phyloP scores from a whole-genome alignment of 495 filamentous ascomycete genomes.

The Hamigera avellanea region DNA sequence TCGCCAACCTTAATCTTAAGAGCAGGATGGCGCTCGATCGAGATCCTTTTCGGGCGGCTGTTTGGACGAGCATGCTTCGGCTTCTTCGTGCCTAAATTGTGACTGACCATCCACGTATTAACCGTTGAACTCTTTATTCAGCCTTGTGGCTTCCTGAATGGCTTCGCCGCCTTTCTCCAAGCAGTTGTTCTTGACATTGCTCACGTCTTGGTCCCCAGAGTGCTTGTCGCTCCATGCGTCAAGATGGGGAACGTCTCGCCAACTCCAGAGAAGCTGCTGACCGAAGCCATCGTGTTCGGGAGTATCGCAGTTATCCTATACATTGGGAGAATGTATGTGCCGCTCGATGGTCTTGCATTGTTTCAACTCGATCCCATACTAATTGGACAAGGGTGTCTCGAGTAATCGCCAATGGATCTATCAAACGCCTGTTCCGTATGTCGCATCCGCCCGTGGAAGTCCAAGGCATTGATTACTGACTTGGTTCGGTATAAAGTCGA shows the following conservation, averaged over 20 bases:
- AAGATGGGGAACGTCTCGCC: slow-evolving; percentile 26
- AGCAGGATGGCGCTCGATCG: no score
- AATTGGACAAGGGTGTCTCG: slow-evolving; percentile 17
- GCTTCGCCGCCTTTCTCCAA: no score
- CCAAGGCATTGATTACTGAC: slow-evolving; percentile 24
- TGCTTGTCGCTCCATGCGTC: not conserved
- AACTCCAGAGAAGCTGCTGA: slow-evolving; percentile 19
- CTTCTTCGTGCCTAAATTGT: no score
- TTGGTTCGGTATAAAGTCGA: slow-evolving; percentile 20
- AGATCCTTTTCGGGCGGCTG: no score
- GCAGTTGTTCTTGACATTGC: not conserved
- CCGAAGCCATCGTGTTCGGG: slow-evolving; percentile 24
- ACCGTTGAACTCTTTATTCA: no score
- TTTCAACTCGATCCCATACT: no score
- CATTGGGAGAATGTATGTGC: slow-evolving; percentile 22
- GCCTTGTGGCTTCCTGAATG: no score
- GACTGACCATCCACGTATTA: no score
- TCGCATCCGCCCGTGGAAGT: slow-evolving; percentile 13
- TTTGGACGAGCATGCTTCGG: no score
- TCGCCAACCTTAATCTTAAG: no score
- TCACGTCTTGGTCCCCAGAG: no score
- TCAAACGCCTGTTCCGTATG: slow-evolving; percentile 26
- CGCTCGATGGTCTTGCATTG: not conserved
- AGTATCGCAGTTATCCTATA: slow-evolving; percentile 20
- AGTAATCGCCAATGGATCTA: slow-evolving; percentile 20